Percentiles rank a stretch among this genome's conserved stretches.
Evolutionary conservation across 2,329 filamentous ascomycete genomes (phyloP).

Genomic region (Alternaria brassicicola): DNA sequence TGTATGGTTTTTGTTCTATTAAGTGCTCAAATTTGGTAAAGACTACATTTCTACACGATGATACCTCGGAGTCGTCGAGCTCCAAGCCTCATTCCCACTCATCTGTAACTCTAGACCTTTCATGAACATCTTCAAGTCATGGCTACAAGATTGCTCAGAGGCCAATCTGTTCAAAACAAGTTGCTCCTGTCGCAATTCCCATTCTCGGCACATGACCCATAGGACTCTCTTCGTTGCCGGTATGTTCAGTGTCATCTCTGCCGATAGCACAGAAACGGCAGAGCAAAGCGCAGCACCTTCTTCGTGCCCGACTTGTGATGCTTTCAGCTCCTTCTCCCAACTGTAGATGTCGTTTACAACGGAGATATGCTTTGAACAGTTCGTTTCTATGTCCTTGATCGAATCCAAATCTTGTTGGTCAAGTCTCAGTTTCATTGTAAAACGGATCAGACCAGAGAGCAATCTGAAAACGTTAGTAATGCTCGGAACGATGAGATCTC

Average conservation of each 20-base stretch:
- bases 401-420: slow-evolving; percentile 29
- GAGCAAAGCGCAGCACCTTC: slow-evolving; percentile 44
- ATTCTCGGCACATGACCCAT: slow-evolving; percentile 41
- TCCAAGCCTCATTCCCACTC: slow-evolving; percentile 47
- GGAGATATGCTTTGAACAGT: slow-evolving; percentile 49
- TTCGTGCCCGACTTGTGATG: slow-evolving; percentile 13
- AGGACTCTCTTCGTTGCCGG: slow-evolving; percentile 39
- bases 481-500: background rate
- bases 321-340: slow-evolving; percentile 49
- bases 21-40: background rate
- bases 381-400: slow-evolving; percentile 39
- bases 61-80: slow-evolving; percentile 29
- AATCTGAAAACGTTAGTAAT: background rate
- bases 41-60: background rate
- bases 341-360: slow-evolving; percentile 53
- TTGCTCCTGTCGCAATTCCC: slow-evolving; percentile 35
- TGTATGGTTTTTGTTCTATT: background rate
- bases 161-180: slow-evolving; percentile 7
- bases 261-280: slow-evolving; percentile 39
- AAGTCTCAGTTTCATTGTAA: background rate
- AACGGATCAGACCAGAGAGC: background rate
- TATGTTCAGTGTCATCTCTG: slow-evolving; percentile 29
- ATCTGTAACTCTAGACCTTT: slow-evolving; percentile 46
- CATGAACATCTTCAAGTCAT: slow-evolving; percentile 27
- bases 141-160: background rate